Evolutionary conservation across 148 eudicot species (phyloP).

Genomic region (Cornus suecica): DNA sequence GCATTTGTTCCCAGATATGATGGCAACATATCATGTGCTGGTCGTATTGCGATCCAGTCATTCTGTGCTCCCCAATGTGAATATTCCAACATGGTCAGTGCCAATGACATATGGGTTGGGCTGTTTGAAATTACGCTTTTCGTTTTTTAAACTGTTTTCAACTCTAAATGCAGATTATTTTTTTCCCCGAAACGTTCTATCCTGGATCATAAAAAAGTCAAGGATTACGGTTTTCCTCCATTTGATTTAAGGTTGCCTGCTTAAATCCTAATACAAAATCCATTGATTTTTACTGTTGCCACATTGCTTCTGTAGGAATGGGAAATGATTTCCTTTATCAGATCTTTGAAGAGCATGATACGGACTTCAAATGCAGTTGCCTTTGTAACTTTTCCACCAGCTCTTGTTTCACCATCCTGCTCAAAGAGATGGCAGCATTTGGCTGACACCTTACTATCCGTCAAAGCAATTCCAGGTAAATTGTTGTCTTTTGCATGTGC

Average conservation of each 20-base stretch:
- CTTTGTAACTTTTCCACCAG: constrained; percentile 68
- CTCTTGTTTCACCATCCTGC: constrained; percentile 69
- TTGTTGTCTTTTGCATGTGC: background rate
- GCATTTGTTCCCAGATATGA: constrained; percentile 35
- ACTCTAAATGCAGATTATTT: background rate
- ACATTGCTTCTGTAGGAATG: constrained; percentile 54
- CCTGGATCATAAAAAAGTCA: too few species aligned
- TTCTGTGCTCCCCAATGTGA: constrained; percentile 91
- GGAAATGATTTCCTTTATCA: constrained; percentile 85
- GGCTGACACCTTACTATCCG: constrained; percentile 90
- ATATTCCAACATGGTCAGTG: constrained; percentile 62
- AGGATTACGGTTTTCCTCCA: too few species aligned
- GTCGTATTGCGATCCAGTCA: constrained; percentile 89
- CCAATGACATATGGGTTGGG: background rate
- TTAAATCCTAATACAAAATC: too few species aligned
- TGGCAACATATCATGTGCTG: constrained; percentile 41
- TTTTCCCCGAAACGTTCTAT: too few species aligned
- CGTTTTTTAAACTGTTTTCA: background rate
- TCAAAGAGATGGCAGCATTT: constrained; percentile 92
- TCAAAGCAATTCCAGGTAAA: constrained; percentile 86
- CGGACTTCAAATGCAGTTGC: constrained; percentile 83
- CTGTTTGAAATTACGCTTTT: background rate
- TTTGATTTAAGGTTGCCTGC: too few species aligned
- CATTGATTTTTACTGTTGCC: too few species aligned
- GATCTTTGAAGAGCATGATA: constrained; percentile 70